Conservation (phyloP, 331 rosid genomes). For the Rhamnella rubrinervis region DNA sequence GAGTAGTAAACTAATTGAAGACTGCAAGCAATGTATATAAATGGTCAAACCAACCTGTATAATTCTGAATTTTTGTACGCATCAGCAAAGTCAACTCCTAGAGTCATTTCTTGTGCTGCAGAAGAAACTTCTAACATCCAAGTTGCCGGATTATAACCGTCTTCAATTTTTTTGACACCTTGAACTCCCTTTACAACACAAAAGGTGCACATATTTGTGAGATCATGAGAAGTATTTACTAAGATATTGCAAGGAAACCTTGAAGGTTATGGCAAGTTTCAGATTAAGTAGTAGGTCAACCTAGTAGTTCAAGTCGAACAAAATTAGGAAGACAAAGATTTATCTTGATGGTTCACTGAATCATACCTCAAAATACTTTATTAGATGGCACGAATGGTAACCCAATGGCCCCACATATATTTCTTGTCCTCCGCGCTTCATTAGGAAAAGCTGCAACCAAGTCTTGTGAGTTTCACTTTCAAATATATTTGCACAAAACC, state of each 20-base stretch:
- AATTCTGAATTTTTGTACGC: conserved; percentile 52
- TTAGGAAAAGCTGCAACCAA: conserved; percentile 56
- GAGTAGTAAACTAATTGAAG: neutral
- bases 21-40: neutral
- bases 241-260: no score
- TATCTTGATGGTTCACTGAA: no score
- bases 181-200: conserved; percentile 38
- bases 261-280: no score
- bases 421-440: conserved; percentile 72
- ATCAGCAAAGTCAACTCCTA: conserved; percentile 53
- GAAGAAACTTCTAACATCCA: conserved; percentile 72
- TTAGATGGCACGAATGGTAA: conserved; percentile 51
- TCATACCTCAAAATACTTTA: conserved; percentile 61
- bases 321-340: no score
- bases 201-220: conserved; percentile 8
- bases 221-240: no score
- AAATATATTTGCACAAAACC: neutral
- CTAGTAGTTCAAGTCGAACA: no score
- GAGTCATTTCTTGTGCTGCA: conserved; percentile 47
- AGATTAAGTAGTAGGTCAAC: no score
- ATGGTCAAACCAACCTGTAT: conserved; percentile 43
- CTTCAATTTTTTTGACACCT: conserved; percentile 49
- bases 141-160: conserved; percentile 64
- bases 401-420: conserved; percentile 70
- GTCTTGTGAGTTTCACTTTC: neutral